Evolutionary conservation across 768 basidiomycete species (phyloP).

Genomic region (Boletus rex-veris): DNA sequence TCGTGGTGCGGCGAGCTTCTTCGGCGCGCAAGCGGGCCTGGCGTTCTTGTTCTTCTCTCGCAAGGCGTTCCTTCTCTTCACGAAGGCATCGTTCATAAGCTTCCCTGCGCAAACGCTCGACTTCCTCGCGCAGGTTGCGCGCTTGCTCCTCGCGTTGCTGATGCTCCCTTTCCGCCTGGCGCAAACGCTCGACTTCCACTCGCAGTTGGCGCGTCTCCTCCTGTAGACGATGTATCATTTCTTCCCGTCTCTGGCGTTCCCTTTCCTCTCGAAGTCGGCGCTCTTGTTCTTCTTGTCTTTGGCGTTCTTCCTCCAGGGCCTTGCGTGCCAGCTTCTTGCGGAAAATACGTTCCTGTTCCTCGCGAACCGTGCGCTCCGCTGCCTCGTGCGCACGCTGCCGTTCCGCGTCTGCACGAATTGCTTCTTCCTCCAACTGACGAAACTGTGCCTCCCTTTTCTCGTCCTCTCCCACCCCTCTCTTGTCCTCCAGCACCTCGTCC

Average conservation of each 20-base stretch:
- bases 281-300: conserved; percentile 7
- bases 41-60: conserved; percentile 19
- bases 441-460: conserved; percentile 1
- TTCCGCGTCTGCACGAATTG: conserved; percentile 11
- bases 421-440: conserved; percentile 13
- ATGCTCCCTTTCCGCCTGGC: conserved; percentile 1
- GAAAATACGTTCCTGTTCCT: conserved; percentile 19
- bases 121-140: conserved; percentile 13
- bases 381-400: conserved; percentile 20
- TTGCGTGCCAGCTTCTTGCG: conserved; percentile 5
- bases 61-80: conserved; percentile 17
- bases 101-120: conserved; percentile 9
- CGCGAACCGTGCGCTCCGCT: conserved; percentile 20
- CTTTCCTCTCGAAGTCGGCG: conserved; percentile 3
- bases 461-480: conserved; percentile 13
- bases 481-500: conserved; percentile 13
- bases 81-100: conserved; percentile 1
- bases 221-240: neutral
- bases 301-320: conserved; percentile 14
- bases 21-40: conserved; percentile 22
- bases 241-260: conserved; percentile 12
- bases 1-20: conserved; percentile 7
- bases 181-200: conserved; percentile 7
- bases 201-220: conserved; percentile 8
- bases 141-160: conserved; percentile 6